phyloP scores from a whole-genome alignment of 2,329 filamentous ascomycete species.

The Fusarium heterosporum region DNA sequence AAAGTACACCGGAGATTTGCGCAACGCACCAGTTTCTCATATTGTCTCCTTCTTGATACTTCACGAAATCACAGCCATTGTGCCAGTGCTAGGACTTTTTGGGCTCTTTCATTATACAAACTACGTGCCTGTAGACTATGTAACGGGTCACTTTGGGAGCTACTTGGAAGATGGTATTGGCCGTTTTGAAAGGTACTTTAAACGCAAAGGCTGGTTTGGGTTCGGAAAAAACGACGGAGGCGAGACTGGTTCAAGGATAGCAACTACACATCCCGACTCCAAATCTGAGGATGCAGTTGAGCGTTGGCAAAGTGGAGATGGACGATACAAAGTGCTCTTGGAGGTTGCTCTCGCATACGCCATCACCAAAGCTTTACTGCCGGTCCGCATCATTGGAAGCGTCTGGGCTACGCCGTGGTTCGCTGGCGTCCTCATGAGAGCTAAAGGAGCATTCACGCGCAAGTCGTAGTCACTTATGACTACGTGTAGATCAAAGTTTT shows the following conservation, averaged over 20 bases:
- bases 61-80: slow-evolving; percentile 89
- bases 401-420: slow-evolving; percentile 95
- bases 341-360: slow-evolving; percentile 90
- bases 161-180: slow-evolving; percentile 72
- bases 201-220: slow-evolving; percentile 83
- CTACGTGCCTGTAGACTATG: slow-evolving; percentile 73
- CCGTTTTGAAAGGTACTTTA: slow-evolving; percentile 81
- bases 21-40: slow-evolving; percentile 83
- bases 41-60: slow-evolving; percentile 87
- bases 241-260: neutral
- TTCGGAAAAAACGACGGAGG: slow-evolving; percentile 56
- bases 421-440: slow-evolving; percentile 71
- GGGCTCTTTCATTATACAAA: slow-evolving; percentile 83
- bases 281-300: slow-evolving; percentile 49
- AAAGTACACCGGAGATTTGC: slow-evolving; percentile 75
- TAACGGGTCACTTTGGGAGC: slow-evolving; percentile 61
- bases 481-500: slow-evolving; percentile 14
- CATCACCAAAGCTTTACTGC: slow-evolving; percentile 86
- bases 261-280: slow-evolving; percentile 13
- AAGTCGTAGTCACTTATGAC: slow-evolving; percentile 40
- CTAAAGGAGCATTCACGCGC: slow-evolving; percentile 49
- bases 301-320: slow-evolving; percentile 55
- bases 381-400: slow-evolving; percentile 79
- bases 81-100: slow-evolving; percentile 81
- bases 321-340: slow-evolving; percentile 67